Evolutionary conservation across 768 basidiomycete species (phyloP), one percentile per base, ranked within the genome.

Genomic region (Pleurotus tuber-regium): DNA sequence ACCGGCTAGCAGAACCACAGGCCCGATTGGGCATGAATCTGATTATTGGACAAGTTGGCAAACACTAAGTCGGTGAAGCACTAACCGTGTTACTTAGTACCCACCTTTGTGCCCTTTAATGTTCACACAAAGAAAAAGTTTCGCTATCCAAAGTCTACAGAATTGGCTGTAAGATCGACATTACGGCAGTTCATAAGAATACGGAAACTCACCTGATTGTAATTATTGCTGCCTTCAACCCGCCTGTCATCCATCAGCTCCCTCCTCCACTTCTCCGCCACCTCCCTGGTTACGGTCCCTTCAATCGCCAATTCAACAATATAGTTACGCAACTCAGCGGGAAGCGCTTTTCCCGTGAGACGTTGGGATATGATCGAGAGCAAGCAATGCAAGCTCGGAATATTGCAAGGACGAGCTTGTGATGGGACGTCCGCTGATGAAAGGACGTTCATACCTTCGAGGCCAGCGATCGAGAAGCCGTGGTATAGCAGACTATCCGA

Each of bases 221-320:
- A 38, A 16, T 7, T 16, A n/a, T 8, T 19, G 4, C 6, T 38
- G 7, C n/a, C 7, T n/a, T n/a, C 24, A 11, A 35, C 16, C 26
- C 12, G 39, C 19, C 48, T 30, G 38, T 38, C 48, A 11, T 35
- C 23, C 48, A 50, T 50, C 16, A 50, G 35, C n/a, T 24, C 29
- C 30, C 48, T 29, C 8, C 48, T 14, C n/a, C 36, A 33, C 14
- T 21, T 24, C 19, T 50, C 48, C 19, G 48, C 48, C 35, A 23
- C 36, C 35, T 50, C 48, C 16, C 48, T 35, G 23, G 48, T 33
- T 26, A 50, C 14, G 19, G 29, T 35, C 21, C 30, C 30, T 11
- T 50, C 33, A 2, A 18, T 16, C n/a, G 30, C 33, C 29, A 50
- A 16, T n/a, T 19, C 4, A 5, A 38, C 35, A 19, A 50, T 40